Base-by-base conservation (phyloP, 495 filamentous ascomycete genomes). In the Chaetomidium leptoderma region DNA sequence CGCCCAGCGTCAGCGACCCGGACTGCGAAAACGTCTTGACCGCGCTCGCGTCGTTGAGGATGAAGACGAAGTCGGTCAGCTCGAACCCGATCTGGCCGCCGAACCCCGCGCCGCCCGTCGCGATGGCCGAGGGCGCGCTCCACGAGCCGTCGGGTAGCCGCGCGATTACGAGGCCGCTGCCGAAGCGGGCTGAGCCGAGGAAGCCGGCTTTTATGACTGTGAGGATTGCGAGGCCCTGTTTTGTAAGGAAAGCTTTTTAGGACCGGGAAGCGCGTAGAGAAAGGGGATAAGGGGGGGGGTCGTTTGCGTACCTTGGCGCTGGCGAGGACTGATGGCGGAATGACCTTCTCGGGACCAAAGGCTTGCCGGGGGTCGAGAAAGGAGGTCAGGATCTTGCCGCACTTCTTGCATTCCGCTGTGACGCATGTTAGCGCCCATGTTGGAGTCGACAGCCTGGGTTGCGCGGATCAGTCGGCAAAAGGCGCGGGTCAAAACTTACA, bases 61-160 rank as follows among this genome's bases (percentile, higher is more conserved):
- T 96, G 78, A 98, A 97, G 64, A 98, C 95, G 70, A 98, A 97
- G 69, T 98, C 93, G 40, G 95, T 97, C 58, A 98, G 76, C 72
- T 98, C 93, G 76, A 96, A 92, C 30, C 93, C 93, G 67, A 98
- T 95, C 71, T 98, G 93, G 21, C 93, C 92, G 63, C 93, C 93
- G 62, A 97, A 92, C 26, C 93, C 93, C 55, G 87, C 95, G 63
- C 93, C 93, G 24, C 87, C 88, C 19, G 89, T 93, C 50, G 85
- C 84, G 60, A 98, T 95, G 19, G 93, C 95, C 16, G 89, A 90
- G 6, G 93, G 93, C 16, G 93, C 95, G 56, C 89, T 95, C 93
- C 93, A 98, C 47, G 83, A 78, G 44, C 92, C 93, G 78, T 97
- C 90, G 48, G 83, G 78, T n/a, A 97, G 83, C 55, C 92, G 87